These are phyloP conservation scores for Triticum dicoccoides DNA, from an alignment of 176 grass and related monocot species.

Conservation along the genomic window DNA sequence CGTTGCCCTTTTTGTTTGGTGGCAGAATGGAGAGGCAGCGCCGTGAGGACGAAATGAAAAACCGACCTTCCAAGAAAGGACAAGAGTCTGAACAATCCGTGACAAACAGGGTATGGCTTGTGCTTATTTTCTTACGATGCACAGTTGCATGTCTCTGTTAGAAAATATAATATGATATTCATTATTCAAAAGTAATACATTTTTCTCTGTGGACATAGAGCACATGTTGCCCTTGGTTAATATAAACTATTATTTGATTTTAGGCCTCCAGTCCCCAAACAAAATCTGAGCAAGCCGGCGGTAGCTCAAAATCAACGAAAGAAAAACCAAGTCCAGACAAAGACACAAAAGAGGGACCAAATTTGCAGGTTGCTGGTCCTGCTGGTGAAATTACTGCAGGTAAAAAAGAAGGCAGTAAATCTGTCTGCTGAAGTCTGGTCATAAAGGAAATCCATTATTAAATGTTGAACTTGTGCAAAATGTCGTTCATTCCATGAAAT, in stretches of 20 bases:
- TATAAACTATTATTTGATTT: constrained; percentile 26
- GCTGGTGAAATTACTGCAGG: constrained; percentile 92
- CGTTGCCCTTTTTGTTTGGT: constrained; percentile 18
- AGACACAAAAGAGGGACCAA: constrained; percentile 71
- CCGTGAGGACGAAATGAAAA: constrained; percentile 76
- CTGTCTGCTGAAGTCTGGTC: constrained; percentile 7
- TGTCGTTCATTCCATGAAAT: neutral
- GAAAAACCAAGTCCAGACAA: constrained; percentile 78
- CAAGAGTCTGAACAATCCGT: constrained; percentile 74
- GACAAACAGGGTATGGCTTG: constrained; percentile 53
- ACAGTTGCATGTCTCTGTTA: neutral
- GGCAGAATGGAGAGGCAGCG: constrained; percentile 88
- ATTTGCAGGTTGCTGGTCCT: constrained; percentile 78
- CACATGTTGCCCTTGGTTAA: constrained; percentile 29
- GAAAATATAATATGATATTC: neutral
- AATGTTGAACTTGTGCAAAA: neutral
- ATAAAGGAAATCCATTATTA: constrained; percentile 8
- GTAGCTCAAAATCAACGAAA: constrained; percentile 69
- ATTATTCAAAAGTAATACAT: neutral
- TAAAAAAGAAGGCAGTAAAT: constrained; percentile 22
- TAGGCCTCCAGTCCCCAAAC: constrained; percentile 78
- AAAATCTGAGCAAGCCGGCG: constrained; percentile 50
- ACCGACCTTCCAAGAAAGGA: constrained; percentile 75
- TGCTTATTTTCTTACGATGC: constrained; percentile 2
- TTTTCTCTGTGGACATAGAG: neutral